Conservation (phyloP, 176 grass and related monocot genomes). For the Tuctoria greenei region DNA sequence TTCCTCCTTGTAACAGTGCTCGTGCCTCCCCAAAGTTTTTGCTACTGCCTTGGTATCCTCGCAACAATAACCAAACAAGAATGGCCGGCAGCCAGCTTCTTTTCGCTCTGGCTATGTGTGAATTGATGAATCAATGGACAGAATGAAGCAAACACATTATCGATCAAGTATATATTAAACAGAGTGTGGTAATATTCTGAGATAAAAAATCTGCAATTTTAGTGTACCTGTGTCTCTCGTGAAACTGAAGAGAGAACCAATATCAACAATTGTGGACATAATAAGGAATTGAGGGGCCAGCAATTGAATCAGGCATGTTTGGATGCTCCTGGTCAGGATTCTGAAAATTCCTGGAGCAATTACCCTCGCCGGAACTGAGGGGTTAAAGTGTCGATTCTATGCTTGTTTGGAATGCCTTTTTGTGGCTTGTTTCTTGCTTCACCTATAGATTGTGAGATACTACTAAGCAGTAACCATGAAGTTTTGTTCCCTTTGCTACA, state of each 20-base stretch:
- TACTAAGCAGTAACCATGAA: slow-evolving; percentile 15
- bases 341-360: background rate
- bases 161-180: background rate
- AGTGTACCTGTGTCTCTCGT: background rate
- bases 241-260: background rate
- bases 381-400: background rate
- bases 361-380: background rate
- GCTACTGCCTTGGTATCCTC: slow-evolving; percentile 42
- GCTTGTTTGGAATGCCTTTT: background rate
- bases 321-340: background rate
- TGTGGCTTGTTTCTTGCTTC: slow-evolving; percentile 7
- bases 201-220: background rate
- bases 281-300: background rate
- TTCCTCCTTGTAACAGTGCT: slow-evolving; percentile 36
- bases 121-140: slow-evolving; percentile 18
- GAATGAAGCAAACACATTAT: slow-evolving; percentile 30
- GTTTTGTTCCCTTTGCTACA: slow-evolving; percentile 3
- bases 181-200: background rate
- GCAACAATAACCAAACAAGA: slow-evolving; percentile 30
- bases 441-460: background rate
- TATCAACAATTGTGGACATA: background rate
- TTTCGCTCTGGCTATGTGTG: slow-evolving; percentile 15
- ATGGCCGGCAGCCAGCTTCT: slow-evolving; percentile 12
- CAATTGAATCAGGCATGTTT: background rate
- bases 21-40: slow-evolving; percentile 14